phyloP scores from a whole-genome alignment of 1,139 yeast genomes.

The Candida sp. region DNA sequence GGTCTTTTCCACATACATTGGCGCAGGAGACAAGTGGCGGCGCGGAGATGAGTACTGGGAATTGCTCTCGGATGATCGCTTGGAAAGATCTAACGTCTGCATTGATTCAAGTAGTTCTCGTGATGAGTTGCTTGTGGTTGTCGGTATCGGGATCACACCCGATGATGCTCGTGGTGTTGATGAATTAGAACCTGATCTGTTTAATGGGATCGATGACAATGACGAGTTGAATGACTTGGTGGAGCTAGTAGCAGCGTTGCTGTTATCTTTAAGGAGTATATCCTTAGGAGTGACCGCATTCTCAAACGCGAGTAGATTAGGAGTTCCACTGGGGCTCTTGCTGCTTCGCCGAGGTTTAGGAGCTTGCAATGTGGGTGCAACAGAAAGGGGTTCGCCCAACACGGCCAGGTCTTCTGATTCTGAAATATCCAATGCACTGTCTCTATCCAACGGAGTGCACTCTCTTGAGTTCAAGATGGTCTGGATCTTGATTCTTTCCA shows the following conservation, averaged over 20 bases:
- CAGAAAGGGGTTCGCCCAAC: constrained; percentile 6
- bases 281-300: constrained; percentile 45
- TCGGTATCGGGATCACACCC: constrained; percentile 7
- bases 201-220: constrained; percentile 12
- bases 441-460: constrained; percentile 11
- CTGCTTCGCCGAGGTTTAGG: constrained; percentile 38
- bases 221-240: constrained; percentile 17
- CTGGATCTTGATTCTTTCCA: constrained; percentile 53
- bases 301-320: constrained; percentile 39
- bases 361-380: constrained; percentile 19
- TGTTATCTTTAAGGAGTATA: constrained; percentile 24
- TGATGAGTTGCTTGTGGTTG: constrained; percentile 18
- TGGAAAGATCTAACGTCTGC: constrained; percentile 31
- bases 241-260: neutral
- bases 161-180: constrained; percentile 20
- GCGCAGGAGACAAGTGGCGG: constrained; percentile 59
- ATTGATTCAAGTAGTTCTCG: constrained; percentile 32
- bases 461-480: constrained; percentile 19
- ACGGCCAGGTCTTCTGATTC: constrained; percentile 1
- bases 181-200: constrained; percentile 15
- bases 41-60: constrained; percentile 53
- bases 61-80: constrained; percentile 22
- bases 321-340: constrained; percentile 26
- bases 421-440: constrained; percentile 8
- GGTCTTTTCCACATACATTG: constrained; percentile 43